phyloP scores from a whole-genome alignment of 768 basidiomycete species.

The Rhizopogon vulgaris region DNA sequence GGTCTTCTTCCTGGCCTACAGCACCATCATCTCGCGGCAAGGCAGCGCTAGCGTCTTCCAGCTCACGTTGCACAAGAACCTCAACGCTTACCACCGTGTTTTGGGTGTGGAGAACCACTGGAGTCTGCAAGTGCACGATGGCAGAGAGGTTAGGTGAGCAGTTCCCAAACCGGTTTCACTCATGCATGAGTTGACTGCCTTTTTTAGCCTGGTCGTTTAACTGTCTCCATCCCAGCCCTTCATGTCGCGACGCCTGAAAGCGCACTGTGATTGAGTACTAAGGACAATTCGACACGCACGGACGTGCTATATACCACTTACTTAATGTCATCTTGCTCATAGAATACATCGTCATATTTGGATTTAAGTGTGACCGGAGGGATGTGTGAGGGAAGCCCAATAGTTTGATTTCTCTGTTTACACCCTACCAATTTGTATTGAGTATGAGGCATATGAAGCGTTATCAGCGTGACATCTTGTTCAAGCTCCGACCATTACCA shows the following conservation, averaged over 20 bases:
- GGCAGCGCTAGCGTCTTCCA: constrained; percentile 93
- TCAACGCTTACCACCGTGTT: constrained; percentile 92
- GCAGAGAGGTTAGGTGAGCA: constrained; percentile 8
- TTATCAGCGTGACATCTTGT: too few relatives aligned
- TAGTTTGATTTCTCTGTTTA: too few relatives aligned
- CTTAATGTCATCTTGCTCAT: neutral
- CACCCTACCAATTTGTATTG: too few relatives aligned
- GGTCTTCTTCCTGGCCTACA: constrained; percentile 95
- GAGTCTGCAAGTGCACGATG: constrained; percentile 59
- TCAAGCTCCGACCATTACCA: too few relatives aligned
- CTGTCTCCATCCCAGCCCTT: too few relatives aligned
- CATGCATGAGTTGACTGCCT: neutral
- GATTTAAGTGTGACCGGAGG: neutral
- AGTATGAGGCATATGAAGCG: too few relatives aligned
- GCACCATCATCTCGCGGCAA: constrained; percentile 81
- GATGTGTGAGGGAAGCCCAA: too few relatives aligned
- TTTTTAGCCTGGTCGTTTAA: neutral
- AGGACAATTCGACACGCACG: neutral
- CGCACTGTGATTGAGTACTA: too few relatives aligned
- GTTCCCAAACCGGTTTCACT: neutral
- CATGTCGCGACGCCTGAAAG: too few relatives aligned
- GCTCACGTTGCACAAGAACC: constrained; percentile 95
- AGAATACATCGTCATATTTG: neutral
- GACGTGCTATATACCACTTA: neutral
- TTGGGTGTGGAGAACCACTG: constrained; percentile 77